Percentiles rank a stretch among this genome's conserved stretches.
phyloP scores from a whole-genome alignment of 805 yeast species.

The Kazachstania bromeliacearum region DNA sequence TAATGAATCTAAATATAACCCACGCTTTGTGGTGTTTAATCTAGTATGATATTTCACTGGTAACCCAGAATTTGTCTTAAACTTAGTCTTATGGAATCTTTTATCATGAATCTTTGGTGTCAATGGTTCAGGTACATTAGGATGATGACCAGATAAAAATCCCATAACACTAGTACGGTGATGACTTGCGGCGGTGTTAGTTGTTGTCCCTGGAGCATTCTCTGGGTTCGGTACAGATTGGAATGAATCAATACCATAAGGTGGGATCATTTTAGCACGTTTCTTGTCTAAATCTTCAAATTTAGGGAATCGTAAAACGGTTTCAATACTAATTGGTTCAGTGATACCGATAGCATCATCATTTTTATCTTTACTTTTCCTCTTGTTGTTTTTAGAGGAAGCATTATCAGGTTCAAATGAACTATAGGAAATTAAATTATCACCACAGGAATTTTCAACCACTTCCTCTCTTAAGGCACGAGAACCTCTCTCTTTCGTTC shows the following conservation, averaged over 20 bases:
- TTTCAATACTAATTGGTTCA: conserved; percentile 24
- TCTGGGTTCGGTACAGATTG: conserved; percentile 14
- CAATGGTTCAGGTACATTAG: background rate
- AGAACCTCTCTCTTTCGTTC: conserved; percentile 42
- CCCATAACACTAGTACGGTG: conserved; percentile 15
- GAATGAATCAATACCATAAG: conserved; percentile 30
- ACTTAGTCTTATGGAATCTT: conserved; percentile 10
- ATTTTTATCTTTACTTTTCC: conserved; percentile 29
- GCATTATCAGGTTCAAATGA: conserved; percentile 3
- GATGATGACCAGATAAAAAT: conserved; percentile 12
- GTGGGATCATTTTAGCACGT: conserved; percentile 24
- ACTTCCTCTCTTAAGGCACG: conserved; percentile 55
- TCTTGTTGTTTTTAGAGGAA: conserved; percentile 2
- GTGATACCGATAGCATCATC: conserved; percentile 15
- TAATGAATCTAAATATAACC: conserved; percentile 49
- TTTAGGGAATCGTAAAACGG: conserved; percentile 27
- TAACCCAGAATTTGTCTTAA: conserved; percentile 16
- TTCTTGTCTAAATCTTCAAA: conserved; percentile 22
- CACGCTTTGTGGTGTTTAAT: conserved; percentile 19
- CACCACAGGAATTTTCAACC: conserved; percentile 41
- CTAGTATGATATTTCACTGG: conserved; percentile 15
- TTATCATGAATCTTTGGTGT: conserved; percentile 1
- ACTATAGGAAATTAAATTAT: conserved; percentile 52
- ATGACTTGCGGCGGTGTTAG: conserved; percentile 1
- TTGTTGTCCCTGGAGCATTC: background rate